Evolutionary conservation across 2,329 filamentous ascomycete species (phyloP).

Genomic region (Fusarium hainanense): DNA sequence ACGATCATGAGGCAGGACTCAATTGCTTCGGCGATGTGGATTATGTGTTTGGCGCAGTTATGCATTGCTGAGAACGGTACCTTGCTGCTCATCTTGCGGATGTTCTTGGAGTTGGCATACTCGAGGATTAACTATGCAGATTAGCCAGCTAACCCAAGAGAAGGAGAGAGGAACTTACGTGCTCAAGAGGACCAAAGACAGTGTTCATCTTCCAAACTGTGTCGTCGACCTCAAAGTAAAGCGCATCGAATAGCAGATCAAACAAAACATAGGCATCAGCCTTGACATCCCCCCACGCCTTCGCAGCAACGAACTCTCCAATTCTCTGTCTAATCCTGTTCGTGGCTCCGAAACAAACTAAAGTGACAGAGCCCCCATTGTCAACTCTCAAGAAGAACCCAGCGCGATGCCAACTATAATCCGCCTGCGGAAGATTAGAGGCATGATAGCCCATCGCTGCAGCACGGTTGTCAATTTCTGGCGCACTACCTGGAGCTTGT

Average conservation of each 20-base stretch:
- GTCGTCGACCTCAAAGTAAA: slow-evolving; percentile 46
- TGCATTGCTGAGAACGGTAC: slow-evolving; percentile 46
- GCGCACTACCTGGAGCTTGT: slow-evolving; percentile 24
- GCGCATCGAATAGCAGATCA: slow-evolving; percentile 45
- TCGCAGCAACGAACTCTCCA: slow-evolving; percentile 38
- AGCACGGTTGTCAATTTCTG: slow-evolving; percentile 44
- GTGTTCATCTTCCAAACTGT: slow-evolving; percentile 48
- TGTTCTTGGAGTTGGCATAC: slow-evolving; percentile 40
- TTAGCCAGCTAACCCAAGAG: too few relatives aligned
- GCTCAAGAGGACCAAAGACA: slow-evolving; percentile 46
- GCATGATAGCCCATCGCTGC: slow-evolving; percentile 40
- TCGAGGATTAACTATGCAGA: slow-evolving; percentile 36
- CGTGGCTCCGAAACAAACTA: slow-evolving; percentile 46
- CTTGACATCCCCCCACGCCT: slow-evolving; percentile 41
- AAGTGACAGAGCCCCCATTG: slow-evolving; percentile 25
- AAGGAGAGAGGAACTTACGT: slow-evolving; percentile 29
- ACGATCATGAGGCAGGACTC: slow-evolving; percentile 45
- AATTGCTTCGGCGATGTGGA: slow-evolving; percentile 46
- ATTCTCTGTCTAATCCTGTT: slow-evolving; percentile 39
- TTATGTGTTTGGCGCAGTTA: slow-evolving; percentile 48
- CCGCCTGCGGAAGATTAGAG: slow-evolving; percentile 44
- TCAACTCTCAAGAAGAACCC: slow-evolving; percentile 45
- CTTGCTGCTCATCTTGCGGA: slow-evolving; percentile 44
- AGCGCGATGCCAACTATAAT: slow-evolving; percentile 45
- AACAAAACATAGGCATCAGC: slow-evolving; percentile 47